Base-by-base conservation (phyloP, 257 asterid genomes). In the Petrea volubilis region DNA sequence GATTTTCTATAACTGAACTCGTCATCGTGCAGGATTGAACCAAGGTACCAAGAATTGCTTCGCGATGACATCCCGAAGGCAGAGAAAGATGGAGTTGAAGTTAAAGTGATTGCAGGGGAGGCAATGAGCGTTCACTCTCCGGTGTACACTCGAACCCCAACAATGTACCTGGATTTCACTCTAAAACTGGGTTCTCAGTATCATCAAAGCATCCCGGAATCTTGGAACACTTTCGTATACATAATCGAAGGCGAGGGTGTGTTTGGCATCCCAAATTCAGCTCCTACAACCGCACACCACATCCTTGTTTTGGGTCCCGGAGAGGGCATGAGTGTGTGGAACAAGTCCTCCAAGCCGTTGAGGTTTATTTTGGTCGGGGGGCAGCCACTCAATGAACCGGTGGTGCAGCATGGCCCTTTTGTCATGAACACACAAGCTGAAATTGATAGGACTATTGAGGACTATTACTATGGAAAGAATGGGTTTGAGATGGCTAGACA, bases 401-500 rank as follows among this genome's bases (percentile, higher is more conserved):
- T 93, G 12, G 96, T 78, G 51, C 96, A 89, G 76, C 86, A 88
- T 50, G 98, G 98, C 59, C 98, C 98, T 7, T 93, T 93, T 80
- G 98, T 93, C 81, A 93, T 93, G 98, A 93, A 91, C 81, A 83
- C 98, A 8, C 88, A 91, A 49, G 96, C 87, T 53, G 96, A 93
- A 60, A 87, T 91, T 34, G 90, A 91, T 41, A 79, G 82, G 78
- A 84, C 98, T 9, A 83, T 89, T 23, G 92, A 93, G 50, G 98
- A 93, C 59, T 93, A 91, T 78, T 85, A 82, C 24, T 82, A 86
- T 70, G 77, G 76, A 71, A 86, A 79, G 84, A 91, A 93, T 82
- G 98, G 98, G 3, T 93, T 93, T 74, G 98, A 93, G 76, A 78
- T 75, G 91, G 96, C 96, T 15, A 91, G 83, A 66, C 27, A 82